Base-by-base conservation (phyloP, 805 yeast genomes). In the Vanderwaltozyma verrucispora region DNA sequence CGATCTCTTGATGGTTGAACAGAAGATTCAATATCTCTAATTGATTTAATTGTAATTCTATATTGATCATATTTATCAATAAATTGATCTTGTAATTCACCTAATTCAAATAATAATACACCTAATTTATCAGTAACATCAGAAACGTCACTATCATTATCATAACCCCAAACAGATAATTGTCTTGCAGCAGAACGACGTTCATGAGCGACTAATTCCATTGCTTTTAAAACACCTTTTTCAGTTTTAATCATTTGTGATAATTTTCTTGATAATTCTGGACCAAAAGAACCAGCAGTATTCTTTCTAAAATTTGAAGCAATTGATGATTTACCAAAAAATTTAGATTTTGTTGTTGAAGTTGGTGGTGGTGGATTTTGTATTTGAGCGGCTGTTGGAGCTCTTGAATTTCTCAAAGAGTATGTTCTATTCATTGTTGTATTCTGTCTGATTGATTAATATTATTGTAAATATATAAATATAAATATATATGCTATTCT, bases 1-100 rank as follows among this genome's bases (percentile, higher is more conserved):
- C 97, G 81, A 72, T 89, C 96, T 68, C 97, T 83, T 39, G 95
- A 81, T 42, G 98, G 98, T 72, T 89, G 97, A 48, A 92, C 97
- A 39, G 95, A 83, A 46, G 89, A 87, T 74, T 89, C 98, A 57
- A 89, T 89, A 73, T 89, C 87, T 69, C 97, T 81, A 62, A 89
- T 77, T 36, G 92, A 75, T 72, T 89, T 92, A 65, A 89, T 71
- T 44, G 96, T 88, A 64, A 92, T 77, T 69, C 97, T 80, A 79
- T 92, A 92, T 69, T 87, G 94, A 65, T 89, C 98, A 69, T 92
- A 92, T 71, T 86, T 86, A 74, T 92, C 98, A 60, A 89, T 86
- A 74, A 85, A 88, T 65, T 86, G 95, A 68, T 92, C 97, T 72
- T 89, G 97, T 58, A 92, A 77, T 73, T 89, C 97, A 66, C 95